phyloP scores from a whole-genome alignment of 345 rosid species.

The Arabidopsis thaliana region DNA sequence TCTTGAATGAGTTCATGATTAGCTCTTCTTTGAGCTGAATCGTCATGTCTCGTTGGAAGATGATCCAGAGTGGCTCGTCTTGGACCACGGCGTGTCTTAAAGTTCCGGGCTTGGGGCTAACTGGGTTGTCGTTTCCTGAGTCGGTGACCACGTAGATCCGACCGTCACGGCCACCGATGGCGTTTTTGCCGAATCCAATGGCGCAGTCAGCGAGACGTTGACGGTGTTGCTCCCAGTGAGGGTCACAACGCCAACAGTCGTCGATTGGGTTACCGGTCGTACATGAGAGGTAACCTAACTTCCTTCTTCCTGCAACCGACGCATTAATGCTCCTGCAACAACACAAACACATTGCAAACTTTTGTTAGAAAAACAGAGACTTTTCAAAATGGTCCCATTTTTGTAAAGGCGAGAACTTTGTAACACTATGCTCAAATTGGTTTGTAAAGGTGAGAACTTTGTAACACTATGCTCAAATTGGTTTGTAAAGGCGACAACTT shows the following conservation, averaged over 20 bases:
- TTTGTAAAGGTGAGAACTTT: conserved; percentile 1
- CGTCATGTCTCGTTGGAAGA: conserved; percentile 76
- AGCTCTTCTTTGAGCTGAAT: conserved; percentile 73
- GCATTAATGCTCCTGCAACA: conserved; percentile 66
- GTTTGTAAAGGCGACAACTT: neutral
- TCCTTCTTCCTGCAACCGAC: conserved; percentile 56
- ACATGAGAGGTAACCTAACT: conserved; percentile 69
- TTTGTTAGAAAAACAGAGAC: conserved; percentile 16
- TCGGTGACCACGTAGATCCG: conserved; percentile 73
- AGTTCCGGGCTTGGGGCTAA: conserved; percentile 74
- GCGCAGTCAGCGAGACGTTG: conserved; percentile 77
- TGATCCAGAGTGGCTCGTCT: conserved; percentile 83
- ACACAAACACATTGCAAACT: neutral
- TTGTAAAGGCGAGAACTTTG: conserved; percentile 1
- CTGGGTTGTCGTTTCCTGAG: conserved; percentile 62
- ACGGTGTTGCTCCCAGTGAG: conserved; percentile 72
- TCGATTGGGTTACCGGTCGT: conserved; percentile 81
- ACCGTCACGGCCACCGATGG: conserved; percentile 79
- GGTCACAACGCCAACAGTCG: conserved; percentile 92
- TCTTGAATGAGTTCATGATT: conserved; percentile 83
- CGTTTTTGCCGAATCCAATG: conserved; percentile 82
- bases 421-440: neutral
- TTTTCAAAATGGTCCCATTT: conserved; percentile 8
- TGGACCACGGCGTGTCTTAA: conserved; percentile 72
- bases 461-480: neutral